Evolutionary conservation across 305 asterid genomes (phyloP).

Genomic region (Solanum chacoense): DNA sequence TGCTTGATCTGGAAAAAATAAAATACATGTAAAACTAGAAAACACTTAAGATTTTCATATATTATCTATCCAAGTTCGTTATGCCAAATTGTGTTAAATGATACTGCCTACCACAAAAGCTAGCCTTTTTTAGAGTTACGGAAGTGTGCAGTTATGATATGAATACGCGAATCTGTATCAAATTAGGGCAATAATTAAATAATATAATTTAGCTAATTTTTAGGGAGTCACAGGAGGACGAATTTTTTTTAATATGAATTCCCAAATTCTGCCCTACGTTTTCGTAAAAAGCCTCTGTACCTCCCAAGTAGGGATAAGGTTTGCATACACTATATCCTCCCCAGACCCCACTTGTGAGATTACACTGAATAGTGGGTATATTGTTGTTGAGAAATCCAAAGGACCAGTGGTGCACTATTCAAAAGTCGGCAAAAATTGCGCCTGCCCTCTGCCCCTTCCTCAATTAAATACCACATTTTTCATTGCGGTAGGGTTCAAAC

Average conservation of each 20-base stretch:
- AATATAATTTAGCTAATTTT: too few relatives aligned
- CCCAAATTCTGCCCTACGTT: too few relatives aligned
- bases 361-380: too few relatives aligned
- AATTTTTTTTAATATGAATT: background rate
- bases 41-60: background rate
- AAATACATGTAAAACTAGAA: background rate
- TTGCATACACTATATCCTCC: too few relatives aligned
- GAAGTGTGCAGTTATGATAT: background rate
- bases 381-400: background rate
- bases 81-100: background rate
- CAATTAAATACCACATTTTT: too few relatives aligned
- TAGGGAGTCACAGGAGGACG: background rate
- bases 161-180: background rate
- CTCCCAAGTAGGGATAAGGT: too few relatives aligned
- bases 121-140: background rate
- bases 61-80: background rate
- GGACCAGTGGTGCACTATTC: background rate
- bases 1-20: constrained; percentile 33
- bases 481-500: background rate
- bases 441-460: too few relatives aligned
- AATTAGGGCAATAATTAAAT: too few relatives aligned
- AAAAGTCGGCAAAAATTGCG: background rate
- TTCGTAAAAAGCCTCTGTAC: too few relatives aligned
- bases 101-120: background rate
- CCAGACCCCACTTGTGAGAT: too few relatives aligned